Conservation (phyloP, 164 flowering plant genomes). For the Chloranthus sessilifolius region DNA sequence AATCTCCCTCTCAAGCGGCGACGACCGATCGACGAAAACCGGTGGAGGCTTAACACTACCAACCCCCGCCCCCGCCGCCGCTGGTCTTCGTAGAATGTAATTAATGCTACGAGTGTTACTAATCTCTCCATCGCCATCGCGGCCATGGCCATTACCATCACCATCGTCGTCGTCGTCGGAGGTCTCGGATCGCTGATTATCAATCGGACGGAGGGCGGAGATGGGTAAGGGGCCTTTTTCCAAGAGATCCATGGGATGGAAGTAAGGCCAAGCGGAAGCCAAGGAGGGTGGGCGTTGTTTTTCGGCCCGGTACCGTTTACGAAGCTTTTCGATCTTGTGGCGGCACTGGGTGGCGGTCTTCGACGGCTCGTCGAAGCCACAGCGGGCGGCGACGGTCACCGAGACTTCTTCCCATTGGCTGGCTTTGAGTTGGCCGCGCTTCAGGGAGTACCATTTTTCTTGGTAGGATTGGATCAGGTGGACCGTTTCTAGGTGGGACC, state of each 20-base stretch:
- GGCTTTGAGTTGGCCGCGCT: constrained; percentile 69
- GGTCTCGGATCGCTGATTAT: constrained; percentile 3
- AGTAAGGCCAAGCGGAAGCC: constrained; percentile 50
- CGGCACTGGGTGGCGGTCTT: constrained; percentile 86
- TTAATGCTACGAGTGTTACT: constrained; percentile 43
- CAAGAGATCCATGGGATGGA: constrained; percentile 54
- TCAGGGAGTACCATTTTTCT: constrained; percentile 77
- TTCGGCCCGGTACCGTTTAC: constrained; percentile 77
- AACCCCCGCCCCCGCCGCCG: too few species aligned
- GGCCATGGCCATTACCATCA: constrained; percentile 16
- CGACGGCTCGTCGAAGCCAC: constrained; percentile 49
- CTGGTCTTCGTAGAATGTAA: constrained; percentile 28
- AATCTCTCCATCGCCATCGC: neutral
- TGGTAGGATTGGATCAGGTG: constrained; percentile 71
- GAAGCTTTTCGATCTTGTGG: constrained; percentile 96
- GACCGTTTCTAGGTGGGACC: constrained; percentile 75
- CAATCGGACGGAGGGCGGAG: constrained; percentile 24
- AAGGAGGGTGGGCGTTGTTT: constrained; percentile 21
- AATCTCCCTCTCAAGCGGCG: too few species aligned
- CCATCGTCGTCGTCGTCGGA: constrained; percentile 23
- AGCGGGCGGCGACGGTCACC: constrained; percentile 58
- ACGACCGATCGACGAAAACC: constrained; percentile 4
- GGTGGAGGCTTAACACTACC: too few species aligned
- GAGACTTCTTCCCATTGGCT: constrained; percentile 89
- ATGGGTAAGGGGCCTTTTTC: constrained; percentile 56